Evolutionary conservation across 176 grass and related monocot genomes (phyloP), one percentile per base, ranked within the genome.

Genomic region (Rhynchospora pubera): DNA sequence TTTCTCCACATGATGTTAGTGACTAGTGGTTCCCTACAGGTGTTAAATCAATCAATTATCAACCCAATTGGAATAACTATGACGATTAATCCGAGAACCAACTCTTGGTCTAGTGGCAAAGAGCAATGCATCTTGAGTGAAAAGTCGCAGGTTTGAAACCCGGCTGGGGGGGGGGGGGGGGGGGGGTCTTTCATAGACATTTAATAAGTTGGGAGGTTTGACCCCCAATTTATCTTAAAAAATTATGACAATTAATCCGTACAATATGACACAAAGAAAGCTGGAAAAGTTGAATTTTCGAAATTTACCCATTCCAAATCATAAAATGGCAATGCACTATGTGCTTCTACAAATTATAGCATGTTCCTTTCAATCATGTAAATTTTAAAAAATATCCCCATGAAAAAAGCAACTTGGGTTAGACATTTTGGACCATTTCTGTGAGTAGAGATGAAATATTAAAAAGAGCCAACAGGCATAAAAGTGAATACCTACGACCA

Each of bases 1-100:
- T 98, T 98, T 86, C 95, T 89, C 95, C 95, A 98, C 92, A 98
- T 98, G 51, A 98, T 89, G 74, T 94, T 98, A 80, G 95, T 94
- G 65, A 98, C 85, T 63, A 98, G 87, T 65, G 92, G 95, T 81
- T 98, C 95, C 79, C 95, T 98, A 82, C 44, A 83, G 53, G 76
- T 77, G 70, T n/a, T 67, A 90, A 86, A 26, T 82, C 9, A 28
- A 24, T 50, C 5, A 15, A 1, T 28, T 28, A 80, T 69, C 60
- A 64, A 65, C 18, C 46, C 3, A 39, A 73, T 73, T 73, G 65
- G 14, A 22, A 79, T 60, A 3, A 79, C 50, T 28, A 43, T 72
- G 47, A 73, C 23, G 30, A 68, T 68, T 5, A 73, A 50, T 51
- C 30, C 69, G 59, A 28, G 26, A 28, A 28, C 26, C 26, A 28